Percentiles rank a stretch among this genome's conserved stretches.
phyloP scores from a whole-genome alignment of 805 yeast genomes.

The Sporopachydermia quercuum region DNA sequence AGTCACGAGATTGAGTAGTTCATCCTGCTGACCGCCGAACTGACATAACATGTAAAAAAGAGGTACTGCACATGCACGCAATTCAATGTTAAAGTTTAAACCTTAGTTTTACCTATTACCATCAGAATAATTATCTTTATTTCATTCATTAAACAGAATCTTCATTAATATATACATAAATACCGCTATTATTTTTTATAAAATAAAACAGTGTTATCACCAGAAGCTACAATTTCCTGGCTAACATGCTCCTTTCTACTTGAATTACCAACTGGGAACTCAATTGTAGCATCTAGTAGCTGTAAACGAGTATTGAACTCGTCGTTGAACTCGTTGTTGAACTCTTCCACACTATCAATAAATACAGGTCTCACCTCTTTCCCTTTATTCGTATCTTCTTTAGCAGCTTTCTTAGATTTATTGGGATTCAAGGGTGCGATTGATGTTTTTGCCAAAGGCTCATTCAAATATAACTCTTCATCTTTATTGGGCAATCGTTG shows the following conservation, averaged over 20 bases:
- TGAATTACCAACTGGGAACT: conserved; percentile 13
- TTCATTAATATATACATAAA: conserved; percentile 1
- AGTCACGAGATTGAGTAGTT: too few species aligned
- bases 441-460: conserved; percentile 1
- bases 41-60: too few species aligned
- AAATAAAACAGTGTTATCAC: conserved; percentile 44
- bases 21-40: too few species aligned
- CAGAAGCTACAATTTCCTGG: conserved; percentile 52
- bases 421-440: background rate
- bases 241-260: conserved; percentile 19
- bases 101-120: too few species aligned
- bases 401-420: background rate
- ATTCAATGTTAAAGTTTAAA: too few species aligned
- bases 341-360: background rate
- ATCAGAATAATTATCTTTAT: too few species aligned
- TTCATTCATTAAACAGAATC: too few species aligned
- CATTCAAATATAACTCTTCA: conserved; percentile 11
- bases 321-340: conserved; percentile 3
- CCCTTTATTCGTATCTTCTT: background rate
- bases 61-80: too few species aligned
- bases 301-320: conserved; percentile 8
- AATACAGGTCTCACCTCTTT: background rate
- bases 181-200: conserved; percentile 23
- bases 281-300: conserved; percentile 9
- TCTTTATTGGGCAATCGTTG: conserved; percentile 20